Percentiles rank a stretch among this genome's conserved stretches.
Evolutionary conservation across 2,329 filamentous ascomycete genomes (phyloP).

Genomic region (Aspergillus carbonarius): DNA sequence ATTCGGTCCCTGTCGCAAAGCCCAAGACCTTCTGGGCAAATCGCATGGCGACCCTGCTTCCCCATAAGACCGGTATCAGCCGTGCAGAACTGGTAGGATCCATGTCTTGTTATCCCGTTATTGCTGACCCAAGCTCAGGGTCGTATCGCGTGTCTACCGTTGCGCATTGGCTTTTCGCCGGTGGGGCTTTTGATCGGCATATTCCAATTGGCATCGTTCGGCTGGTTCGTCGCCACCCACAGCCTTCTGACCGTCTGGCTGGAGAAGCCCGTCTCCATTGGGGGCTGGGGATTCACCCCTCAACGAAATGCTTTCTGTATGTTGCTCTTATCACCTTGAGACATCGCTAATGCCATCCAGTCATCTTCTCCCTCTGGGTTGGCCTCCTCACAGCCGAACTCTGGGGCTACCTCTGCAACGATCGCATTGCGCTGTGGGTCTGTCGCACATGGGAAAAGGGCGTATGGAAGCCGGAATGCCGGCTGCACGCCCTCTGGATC

Average conservation of each 20-base stretch:
- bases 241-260: background rate
- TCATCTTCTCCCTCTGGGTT: background rate
- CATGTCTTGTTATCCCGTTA: too few relatives aligned
- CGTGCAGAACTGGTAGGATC: background rate
- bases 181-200: background rate
- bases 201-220: background rate
- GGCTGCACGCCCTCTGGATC: background rate
- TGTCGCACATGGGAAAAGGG: background rate
- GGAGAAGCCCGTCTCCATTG: background rate
- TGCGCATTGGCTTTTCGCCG: background rate
- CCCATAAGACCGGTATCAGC: background rate
- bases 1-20: background rate
- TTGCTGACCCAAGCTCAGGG: background rate
- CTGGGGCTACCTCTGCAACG: conserved; percentile 2
- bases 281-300: background rate
- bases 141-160: background rate
- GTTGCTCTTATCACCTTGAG: background rate
- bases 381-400: background rate
- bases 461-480: background rate
- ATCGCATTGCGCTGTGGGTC: background rate
- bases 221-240: background rate
- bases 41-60: background rate
- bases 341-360: background rate
- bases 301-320: background rate
- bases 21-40: background rate